These are phyloP conservation scores for Wickerhamiella alocasiicola DNA, from an alignment of 805 yeast species.

Conservation along the genomic window DNA sequence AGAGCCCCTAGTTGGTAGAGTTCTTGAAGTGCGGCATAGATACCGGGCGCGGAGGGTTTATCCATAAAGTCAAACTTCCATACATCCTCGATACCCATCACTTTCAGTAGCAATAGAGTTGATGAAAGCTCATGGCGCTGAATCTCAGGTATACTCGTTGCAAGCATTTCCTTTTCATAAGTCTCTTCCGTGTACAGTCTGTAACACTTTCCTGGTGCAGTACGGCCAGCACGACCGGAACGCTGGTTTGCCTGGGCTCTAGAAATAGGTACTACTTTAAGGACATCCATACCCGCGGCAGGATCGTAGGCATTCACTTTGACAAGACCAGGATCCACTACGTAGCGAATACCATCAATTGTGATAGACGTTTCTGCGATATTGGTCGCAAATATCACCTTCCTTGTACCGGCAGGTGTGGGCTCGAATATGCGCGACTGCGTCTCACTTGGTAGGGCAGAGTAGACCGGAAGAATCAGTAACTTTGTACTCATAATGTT, in stretches of 20 bases:
- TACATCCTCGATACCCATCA: constrained; percentile 75
- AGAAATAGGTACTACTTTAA: constrained; percentile 79
- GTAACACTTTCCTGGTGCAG: constrained; percentile 92
- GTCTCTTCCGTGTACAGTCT: constrained; percentile 78
- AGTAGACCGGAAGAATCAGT: constrained; percentile 76
- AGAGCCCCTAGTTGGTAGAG: constrained; percentile 82
- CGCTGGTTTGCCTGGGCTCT: constrained; percentile 93
- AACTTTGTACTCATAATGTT: constrained; percentile 40
- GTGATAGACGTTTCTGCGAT: constrained; percentile 96
- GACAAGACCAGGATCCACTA: constrained; percentile 89
- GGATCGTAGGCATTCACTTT: constrained; percentile 87
- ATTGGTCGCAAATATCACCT: constrained; percentile 87
- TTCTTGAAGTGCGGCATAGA: constrained; percentile 65
- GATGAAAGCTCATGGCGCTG: constrained; percentile 67
- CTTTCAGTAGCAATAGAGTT: constrained; percentile 61
- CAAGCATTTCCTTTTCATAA: constrained; percentile 61
- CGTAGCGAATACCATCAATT: constrained; percentile 89
- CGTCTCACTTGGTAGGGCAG: constrained; percentile 75
- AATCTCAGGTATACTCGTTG: constrained; percentile 85
- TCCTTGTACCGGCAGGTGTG: constrained; percentile 65
- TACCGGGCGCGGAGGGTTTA: constrained; percentile 62
- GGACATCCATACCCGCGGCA: constrained; percentile 73
- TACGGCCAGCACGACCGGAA: constrained; percentile 97
- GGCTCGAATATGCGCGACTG: constrained; percentile 77
- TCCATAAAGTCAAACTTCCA: constrained; percentile 83